phyloP scores from a whole-genome alignment of 2,329 filamentous ascomycete genomes.

The Paraphoma sp. region DNA sequence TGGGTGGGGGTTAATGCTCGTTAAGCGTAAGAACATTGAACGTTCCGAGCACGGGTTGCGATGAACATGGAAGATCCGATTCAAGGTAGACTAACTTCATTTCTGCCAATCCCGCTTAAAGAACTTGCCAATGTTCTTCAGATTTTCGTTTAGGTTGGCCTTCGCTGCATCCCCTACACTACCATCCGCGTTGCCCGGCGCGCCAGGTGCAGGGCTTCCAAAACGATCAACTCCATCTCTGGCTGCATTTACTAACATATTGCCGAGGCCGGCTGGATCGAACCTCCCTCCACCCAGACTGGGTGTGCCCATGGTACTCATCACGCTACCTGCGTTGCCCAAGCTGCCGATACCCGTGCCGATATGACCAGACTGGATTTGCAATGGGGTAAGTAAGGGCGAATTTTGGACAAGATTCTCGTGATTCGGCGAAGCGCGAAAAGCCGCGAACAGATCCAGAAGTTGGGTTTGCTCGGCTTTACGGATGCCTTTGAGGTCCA shows the following conservation, averaged over 20 bases:
- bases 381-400: constrained; percentile 46
- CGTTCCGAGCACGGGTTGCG: too few relatives aligned
- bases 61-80: too few relatives aligned
- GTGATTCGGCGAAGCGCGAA: constrained; percentile 71
- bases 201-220: constrained; percentile 59
- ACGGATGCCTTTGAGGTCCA: constrained; percentile 89
- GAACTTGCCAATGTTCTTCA: constrained; percentile 96
- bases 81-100: background rate
- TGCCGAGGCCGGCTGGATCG: constrained; percentile 82
- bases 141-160: constrained; percentile 85
- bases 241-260: constrained; percentile 86
- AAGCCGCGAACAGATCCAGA: constrained; percentile 88
- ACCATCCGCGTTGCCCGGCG: constrained; percentile 28
- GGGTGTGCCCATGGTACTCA: constrained; percentile 47
- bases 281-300: constrained; percentile 61
- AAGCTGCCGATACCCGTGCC: constrained; percentile 52
- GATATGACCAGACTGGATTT: constrained; percentile 45
- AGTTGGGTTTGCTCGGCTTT: constrained; percentile 83
- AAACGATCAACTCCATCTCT: constrained; percentile 82
- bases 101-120: constrained; percentile 73
- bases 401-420: constrained; percentile 63
- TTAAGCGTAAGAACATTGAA: background rate
- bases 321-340: constrained; percentile 45
- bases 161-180: constrained; percentile 49
- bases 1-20: background rate